Base-by-base conservation (phyloP, 768 basidiomycete species). In the Cubamyces sp. region DNA sequence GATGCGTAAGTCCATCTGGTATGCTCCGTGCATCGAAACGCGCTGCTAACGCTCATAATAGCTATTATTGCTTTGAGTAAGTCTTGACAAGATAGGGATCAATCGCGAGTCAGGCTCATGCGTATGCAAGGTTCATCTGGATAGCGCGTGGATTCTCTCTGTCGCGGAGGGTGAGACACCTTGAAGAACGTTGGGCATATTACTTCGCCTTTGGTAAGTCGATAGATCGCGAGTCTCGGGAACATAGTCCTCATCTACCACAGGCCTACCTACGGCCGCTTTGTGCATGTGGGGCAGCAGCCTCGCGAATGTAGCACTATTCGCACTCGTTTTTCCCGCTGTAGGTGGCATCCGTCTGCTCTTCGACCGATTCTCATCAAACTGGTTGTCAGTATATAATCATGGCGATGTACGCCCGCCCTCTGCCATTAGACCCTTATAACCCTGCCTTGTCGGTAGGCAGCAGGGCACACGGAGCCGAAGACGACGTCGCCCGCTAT, bases 1-100 rank as follows among this genome's bases (percentile, higher is more conserved):
- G 88, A 95, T 72, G 81, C 93, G 89, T 94, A 74, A 82, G 92
- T 88, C 26, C 3, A 14, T 30, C 48, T 16, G 48, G 16, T 26
- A 16, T 28, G 16, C 16, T 23, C 25, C 14, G 46, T 21, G 46
- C 25, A 1, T 12, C 1, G 2, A 49, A 34, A 5, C 7, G 16
- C 30, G 7, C 5, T 34, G n/a, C 54, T 62, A 21, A 60, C n/a
- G 26, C 26, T 25, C 23, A 66, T 43, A 15, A 26, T 59, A 93
- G 92, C 49, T 95, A 93, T 73, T 95, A 95, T 74, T 93, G 88
- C 74, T 95, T 94, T 69, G 93, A 95, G 92, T 94, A 71, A 76
- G 81, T 68, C 34, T 11, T 5, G 9, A 34, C 5, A 9, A 34
- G 34, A 30, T 30, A 30, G 28, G 28, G 3, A 8, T 30, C 4